Conservation (phyloP, 2,329 filamentous ascomycete genomes). For the Stachybotrys echinatus region DNA sequence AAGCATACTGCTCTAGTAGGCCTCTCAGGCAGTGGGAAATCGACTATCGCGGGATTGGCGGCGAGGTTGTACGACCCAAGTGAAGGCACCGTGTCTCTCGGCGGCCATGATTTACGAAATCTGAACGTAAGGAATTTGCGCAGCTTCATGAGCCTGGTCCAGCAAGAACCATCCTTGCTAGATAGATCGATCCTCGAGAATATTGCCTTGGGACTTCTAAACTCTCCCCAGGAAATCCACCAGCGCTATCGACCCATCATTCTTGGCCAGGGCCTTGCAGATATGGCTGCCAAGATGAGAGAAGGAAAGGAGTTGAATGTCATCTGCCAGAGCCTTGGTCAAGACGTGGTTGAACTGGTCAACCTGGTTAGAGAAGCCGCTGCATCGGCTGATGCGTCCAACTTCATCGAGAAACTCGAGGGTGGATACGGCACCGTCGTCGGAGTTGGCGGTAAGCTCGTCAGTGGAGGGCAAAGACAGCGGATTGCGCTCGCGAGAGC, state of each 20-base stretch:
- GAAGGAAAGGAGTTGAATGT: slow-evolving; percentile 41
- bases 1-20: slow-evolving; percentile 54
- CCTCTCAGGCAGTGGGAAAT: slow-evolving; percentile 53
- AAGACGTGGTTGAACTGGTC: slow-evolving; percentile 45
- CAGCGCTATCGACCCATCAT: slow-evolving; percentile 32
- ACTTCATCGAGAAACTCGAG: slow-evolving; percentile 49
- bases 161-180: slow-evolving; percentile 40
- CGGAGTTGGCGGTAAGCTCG: slow-evolving; percentile 46
- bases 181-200: slow-evolving; percentile 44
- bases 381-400: slow-evolving; percentile 51
- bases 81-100: slow-evolving; percentile 39
- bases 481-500: slow-evolving; percentile 54
- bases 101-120: slow-evolving; percentile 39
- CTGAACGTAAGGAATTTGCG: slow-evolving; percentile 41
- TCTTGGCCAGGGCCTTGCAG: slow-evolving; percentile 44
- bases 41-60: slow-evolving; percentile 48
- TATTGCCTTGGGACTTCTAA: slow-evolving; percentile 44
- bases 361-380: slow-evolving; percentile 45
- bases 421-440: slow-evolving; percentile 48
- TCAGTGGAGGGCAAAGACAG: slow-evolving; percentile 58
- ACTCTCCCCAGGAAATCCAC: slow-evolving; percentile 32
- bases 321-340: slow-evolving; percentile 36
- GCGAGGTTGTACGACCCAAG: slow-evolving; percentile 54
- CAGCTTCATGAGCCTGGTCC: slow-evolving; percentile 36
- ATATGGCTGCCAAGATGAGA: slow-evolving; percentile 37